Evolutionary conservation across 306 rosid species (phyloP), one percentile per base, ranked within the genome.

Genomic region (Gynostemma pentaphyllum): DNA sequence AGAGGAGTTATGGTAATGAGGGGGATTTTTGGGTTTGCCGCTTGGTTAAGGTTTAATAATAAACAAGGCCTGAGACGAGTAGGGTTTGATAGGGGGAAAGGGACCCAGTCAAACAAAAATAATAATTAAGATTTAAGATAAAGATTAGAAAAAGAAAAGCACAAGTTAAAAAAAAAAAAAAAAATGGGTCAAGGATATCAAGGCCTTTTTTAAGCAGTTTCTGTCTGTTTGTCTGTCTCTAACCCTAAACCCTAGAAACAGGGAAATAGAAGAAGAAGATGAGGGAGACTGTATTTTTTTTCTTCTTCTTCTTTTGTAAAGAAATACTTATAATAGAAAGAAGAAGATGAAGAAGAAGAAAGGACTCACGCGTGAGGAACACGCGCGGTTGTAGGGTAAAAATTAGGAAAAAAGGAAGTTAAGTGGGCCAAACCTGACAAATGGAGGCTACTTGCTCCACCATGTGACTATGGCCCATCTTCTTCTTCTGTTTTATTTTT

Each of bases 21-120:
- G 24, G 59, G n/a, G n/a, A n/a, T n/a, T n/a, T 26, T 26, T 13
- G 40, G 30, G 19, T 60, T 39, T 62, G 67, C 37, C 23, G 67
- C 50, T 62, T 14, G 37, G 67, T 62, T 62, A 41, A 62, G 67
- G 51, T 42, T 42, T 62, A 62, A 61, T 61, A 18, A 61, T 36
- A 61, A 60, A 46, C n/a, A 52, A 52, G 60, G 3, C 26, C 18
- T 23, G 39, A 14, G 60, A 53, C 19, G 63, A 34, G 28, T 56
- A 56, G 63, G 63, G 63, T 56, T 56, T 34, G 45, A 18, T 32
- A 27, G 56, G 8, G 56, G 13, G 7, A 54, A 54, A 16, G 41
- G 61, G 63, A 0, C 45, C 48, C 66, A 60, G 66, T 60, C 66
- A 60, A 59, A 59, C 21, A 29, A 59, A 47, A 62, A 26, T n/a